Conservation (phyloP, 331 rosid genomes). For the Acacia pycnantha region DNA sequence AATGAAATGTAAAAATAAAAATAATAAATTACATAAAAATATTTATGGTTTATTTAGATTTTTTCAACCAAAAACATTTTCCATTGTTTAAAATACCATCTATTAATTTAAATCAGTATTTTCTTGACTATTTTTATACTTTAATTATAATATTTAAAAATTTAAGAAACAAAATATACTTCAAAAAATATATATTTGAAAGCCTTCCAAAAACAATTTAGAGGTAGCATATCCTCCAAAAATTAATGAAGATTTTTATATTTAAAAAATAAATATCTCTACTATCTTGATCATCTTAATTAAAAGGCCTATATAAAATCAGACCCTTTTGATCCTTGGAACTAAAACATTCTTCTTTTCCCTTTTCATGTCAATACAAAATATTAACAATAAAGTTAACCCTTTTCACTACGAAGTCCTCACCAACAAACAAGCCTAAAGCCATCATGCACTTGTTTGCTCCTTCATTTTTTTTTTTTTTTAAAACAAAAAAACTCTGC, state of each 20-base stretch:
- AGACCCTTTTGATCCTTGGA: neutral
- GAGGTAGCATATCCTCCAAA: neutral
- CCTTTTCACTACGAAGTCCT: neutral
- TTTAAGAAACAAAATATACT: neutral
- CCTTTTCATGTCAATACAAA: neutral
- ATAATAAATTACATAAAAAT: neutral
- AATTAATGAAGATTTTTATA: neutral
- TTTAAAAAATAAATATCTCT: neutral
- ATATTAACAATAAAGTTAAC: neutral
- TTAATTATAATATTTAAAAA: neutral
- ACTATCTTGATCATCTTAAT: neutral
- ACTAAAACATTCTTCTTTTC: neutral
- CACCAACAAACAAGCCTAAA: neutral
- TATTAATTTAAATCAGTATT: neutral
- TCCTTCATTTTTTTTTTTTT: neutral
- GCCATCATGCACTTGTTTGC: neutral
- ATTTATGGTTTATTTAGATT: neutral
- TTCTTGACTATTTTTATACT: neutral
- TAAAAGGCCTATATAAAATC: neutral
- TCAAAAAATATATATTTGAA: neutral
- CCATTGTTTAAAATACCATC: neutral
- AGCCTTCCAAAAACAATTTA: neutral
- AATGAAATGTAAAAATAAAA: neutral
- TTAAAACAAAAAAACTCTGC: no score
- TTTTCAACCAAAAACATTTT: neutral